Conservation (phyloP, 1,284 basidiomycete species). For the Cutaneotrichosporon curvatum region DNA sequence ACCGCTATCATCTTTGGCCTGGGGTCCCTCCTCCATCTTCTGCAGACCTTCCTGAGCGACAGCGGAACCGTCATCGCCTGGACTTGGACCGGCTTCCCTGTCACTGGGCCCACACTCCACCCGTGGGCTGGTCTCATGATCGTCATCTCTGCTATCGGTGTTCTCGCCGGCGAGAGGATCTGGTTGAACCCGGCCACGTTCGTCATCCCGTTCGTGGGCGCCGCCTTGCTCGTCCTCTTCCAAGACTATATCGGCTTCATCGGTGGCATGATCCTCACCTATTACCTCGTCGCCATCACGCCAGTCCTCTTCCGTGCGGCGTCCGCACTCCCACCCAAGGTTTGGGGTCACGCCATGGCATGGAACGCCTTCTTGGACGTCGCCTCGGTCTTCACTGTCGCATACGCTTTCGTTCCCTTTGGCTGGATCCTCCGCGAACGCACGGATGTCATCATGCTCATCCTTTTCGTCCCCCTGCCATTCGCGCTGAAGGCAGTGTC, state of each 20-base stretch:
- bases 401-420: slow-evolving; percentile 89
- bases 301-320: slow-evolving; percentile 54
- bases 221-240: slow-evolving; percentile 56
- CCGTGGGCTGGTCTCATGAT: slow-evolving; percentile 65
- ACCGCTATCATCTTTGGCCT: slow-evolving; percentile 51
- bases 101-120: slow-evolving; percentile 66
- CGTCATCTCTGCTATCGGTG: slow-evolving; percentile 57
- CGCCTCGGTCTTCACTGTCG: slow-evolving; percentile 73
- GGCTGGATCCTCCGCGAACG: slow-evolving; percentile 72
- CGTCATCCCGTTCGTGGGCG: slow-evolving; percentile 14
- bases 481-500: slow-evolving; percentile 3
- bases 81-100: slow-evolving; percentile 85
- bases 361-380: slow-evolving; percentile 61
- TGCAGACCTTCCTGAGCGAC: slow-evolving; percentile 74
- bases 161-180: not conserved
- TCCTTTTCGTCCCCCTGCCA: slow-evolving; percentile 18
- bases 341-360: slow-evolving; percentile 57
- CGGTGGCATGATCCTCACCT: slow-evolving; percentile 61
- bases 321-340: slow-evolving; percentile 40
- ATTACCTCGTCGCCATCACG: slow-evolving; percentile 61
- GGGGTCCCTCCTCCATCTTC: slow-evolving; percentile 64
- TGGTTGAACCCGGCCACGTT: slow-evolving; percentile 2
- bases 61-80: slow-evolving; percentile 77
- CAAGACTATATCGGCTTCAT: slow-evolving; percentile 68
- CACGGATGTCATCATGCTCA: slow-evolving; percentile 55